phyloP scores from a whole-genome alignment of 345 rosid species.

The Theobroma cacao region DNA sequence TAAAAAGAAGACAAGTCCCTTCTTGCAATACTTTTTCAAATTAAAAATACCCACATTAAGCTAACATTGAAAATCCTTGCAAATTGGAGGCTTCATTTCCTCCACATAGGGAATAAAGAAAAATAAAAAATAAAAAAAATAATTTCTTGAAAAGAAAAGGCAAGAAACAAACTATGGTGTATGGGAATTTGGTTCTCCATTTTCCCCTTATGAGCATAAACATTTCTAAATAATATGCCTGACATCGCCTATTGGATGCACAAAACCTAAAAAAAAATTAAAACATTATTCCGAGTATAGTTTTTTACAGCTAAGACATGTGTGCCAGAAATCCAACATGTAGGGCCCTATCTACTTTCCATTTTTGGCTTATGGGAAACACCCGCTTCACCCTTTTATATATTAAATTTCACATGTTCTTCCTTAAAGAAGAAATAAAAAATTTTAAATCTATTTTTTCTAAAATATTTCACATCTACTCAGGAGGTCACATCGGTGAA shows the following conservation, averaged over 20 bases:
- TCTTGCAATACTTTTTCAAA: not conserved
- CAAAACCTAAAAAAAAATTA: not conserved
- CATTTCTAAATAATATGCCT: not conserved
- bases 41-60: not conserved
- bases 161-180: not conserved
- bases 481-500: too few relatives aligned
- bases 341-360: not conserved
- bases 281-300: not conserved
- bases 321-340: not conserved
- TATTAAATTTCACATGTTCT: not conserved
- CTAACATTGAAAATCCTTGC: not conserved
- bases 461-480: too few relatives aligned
- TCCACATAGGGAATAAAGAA: not conserved
- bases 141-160: constrained; percentile 1
- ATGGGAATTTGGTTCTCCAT: constrained; percentile 15
- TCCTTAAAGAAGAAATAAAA: not conserved
- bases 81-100: not conserved
- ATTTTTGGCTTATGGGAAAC: not conserved
- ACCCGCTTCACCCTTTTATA: not conserved
- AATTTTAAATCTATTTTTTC: too few relatives aligned
- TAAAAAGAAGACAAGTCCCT: not conserved
- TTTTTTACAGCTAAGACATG: constrained; percentile 10
- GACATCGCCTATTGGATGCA: not conserved
- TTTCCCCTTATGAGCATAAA: not conserved
- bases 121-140: too few relatives aligned